Base-by-base conservation (phyloP, 2,329 filamentous ascomycete species). In the Aspergillus terreus region DNA sequence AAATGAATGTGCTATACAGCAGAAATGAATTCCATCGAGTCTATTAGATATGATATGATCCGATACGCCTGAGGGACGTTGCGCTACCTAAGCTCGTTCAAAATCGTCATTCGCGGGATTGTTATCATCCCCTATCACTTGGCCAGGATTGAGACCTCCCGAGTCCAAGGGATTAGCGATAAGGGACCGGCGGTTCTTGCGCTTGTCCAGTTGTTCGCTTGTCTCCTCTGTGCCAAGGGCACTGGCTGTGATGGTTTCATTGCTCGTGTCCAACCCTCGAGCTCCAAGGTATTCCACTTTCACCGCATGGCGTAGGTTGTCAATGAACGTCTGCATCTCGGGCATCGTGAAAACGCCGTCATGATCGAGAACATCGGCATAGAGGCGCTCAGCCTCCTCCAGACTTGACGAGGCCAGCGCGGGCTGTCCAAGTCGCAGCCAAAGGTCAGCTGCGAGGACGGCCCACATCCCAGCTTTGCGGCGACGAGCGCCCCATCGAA, bases 381-480 rank as follows among this genome's bases (percentile, higher is more conserved):
- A 85, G 1, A 83, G 67, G 10, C 71, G 68, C 44, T 78, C 70
- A 0, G 89, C 89, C 58, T 87, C 83, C 45, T 88, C 84, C 1
- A 97, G 79, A 57, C 88, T 90, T 52, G 82, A 80, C 58, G 90
- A 88, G 1, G 91, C 88, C 64, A 95, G 88, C 12, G 87, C 82
- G 48, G 84, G 84, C 64, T 92, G 92, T 32, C 82, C 83, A 56
- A 92, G 82, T 46, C 81, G 81, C 49, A 92, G 77, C 94, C 94
- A 99, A 1, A 85, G 81, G 62, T 96, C 88, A 0, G 91, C 86
- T 1, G 89, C 87, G 36, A 96, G 79, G 19, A 94, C 80, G 58
- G 86, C 87, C 92, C 92, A 99, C 57, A 95, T 82, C 0, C 89
- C 94, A 2, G 92, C 88, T 75, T 96, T 99, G 45, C 94, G 81